phyloP scores from a whole-genome alignment of 345 rosid species.

The Reutealis trisperma region DNA sequence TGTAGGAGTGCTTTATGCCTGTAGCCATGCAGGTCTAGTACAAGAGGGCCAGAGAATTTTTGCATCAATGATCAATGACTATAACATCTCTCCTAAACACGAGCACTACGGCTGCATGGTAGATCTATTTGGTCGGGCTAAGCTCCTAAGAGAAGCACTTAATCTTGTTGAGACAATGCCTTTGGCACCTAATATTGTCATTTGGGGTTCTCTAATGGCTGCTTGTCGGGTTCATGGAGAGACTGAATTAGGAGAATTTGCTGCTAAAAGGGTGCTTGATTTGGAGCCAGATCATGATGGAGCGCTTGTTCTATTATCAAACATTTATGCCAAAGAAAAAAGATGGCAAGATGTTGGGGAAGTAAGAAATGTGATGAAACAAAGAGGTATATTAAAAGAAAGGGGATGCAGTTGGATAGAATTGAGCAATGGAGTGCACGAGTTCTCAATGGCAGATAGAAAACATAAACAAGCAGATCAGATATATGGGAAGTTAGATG shows the following conservation, averaged over 20 bases:
- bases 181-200: slow-evolving; percentile 8
- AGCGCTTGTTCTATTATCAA: slow-evolving; percentile 21
- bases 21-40: slow-evolving; percentile 20
- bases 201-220: slow-evolving; percentile 24
- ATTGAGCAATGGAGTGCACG: slow-evolving; percentile 5
- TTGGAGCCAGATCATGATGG: slow-evolving; percentile 25
- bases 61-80: slow-evolving; percentile 14
- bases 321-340: slow-evolving; percentile 14
- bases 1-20: slow-evolving; percentile 16
- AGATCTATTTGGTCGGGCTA: slow-evolving; percentile 19
- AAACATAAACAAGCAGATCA: slow-evolving; percentile 40
- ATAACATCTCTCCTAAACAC: slow-evolving; percentile 16
- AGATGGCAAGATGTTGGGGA: slow-evolving; percentile 15
- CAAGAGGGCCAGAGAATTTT: slow-evolving; percentile 7
- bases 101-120: slow-evolving; percentile 23
- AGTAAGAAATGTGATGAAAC: slow-evolving; percentile 15
- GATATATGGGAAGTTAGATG: slow-evolving; percentile 46
- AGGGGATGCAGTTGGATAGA: slow-evolving; percentile 3
- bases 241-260: slow-evolving; percentile 23
- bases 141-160: slow-evolving; percentile 16
- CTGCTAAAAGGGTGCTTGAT: slow-evolving; percentile 14
- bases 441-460: slow-evolving; percentile 42
- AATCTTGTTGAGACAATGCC: slow-evolving; percentile 16
- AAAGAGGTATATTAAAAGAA: slow-evolving; percentile 12
- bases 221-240: slow-evolving; percentile 20